Conservation (phyloP, 169 alveolate species). For the Plasmodium blacklocki region DNA sequence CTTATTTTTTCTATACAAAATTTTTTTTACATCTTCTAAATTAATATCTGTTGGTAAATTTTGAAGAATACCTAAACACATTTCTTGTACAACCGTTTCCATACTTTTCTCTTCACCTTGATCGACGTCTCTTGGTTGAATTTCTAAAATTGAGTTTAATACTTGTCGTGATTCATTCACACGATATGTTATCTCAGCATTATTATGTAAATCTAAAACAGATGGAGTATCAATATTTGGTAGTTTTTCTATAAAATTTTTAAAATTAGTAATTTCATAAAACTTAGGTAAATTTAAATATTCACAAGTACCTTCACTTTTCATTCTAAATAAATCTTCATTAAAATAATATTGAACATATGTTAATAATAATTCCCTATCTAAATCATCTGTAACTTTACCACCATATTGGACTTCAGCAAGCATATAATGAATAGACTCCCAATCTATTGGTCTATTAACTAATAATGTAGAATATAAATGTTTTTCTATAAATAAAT, state of each 20-base stretch:
- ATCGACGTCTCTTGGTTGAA: conserved; percentile 95
- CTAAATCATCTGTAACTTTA: conserved; percentile 96
- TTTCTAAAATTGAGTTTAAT: conserved; percentile 92
- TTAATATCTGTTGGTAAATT: conserved; percentile 92
- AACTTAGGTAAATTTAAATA: conserved; percentile 91
- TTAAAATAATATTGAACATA: conserved; percentile 92
- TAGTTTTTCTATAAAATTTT: conserved; percentile 90
- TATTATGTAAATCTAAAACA: conserved; percentile 94
- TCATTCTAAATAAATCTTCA: conserved; percentile 84
- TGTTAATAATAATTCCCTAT: conserved; percentile 93
- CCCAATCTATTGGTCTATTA: conserved; percentile 91
- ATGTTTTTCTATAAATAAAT: conserved; percentile 94
- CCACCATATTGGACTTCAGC: conserved; percentile 98
- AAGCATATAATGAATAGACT: conserved; percentile 94
- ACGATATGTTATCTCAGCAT: conserved; percentile 96
- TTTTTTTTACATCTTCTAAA: conserved; percentile 69
- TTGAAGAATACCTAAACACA: conserved; percentile 89
- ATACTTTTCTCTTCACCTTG: conserved; percentile 95
- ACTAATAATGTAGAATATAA: conserved; percentile 91
- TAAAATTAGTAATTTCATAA: conserved; percentile 90
- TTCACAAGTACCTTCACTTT: conserved; percentile 75
- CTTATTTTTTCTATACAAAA: conserved; percentile 70
- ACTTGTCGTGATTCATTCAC: conserved; percentile 92
- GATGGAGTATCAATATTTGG: conserved; percentile 95
- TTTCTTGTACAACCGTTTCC: conserved; percentile 94